Evolutionary conservation across 768 basidiomycete species (phyloP), one percentile per base, ranked within the genome.

Genomic region (Rhodotorula toruloides): DNA sequence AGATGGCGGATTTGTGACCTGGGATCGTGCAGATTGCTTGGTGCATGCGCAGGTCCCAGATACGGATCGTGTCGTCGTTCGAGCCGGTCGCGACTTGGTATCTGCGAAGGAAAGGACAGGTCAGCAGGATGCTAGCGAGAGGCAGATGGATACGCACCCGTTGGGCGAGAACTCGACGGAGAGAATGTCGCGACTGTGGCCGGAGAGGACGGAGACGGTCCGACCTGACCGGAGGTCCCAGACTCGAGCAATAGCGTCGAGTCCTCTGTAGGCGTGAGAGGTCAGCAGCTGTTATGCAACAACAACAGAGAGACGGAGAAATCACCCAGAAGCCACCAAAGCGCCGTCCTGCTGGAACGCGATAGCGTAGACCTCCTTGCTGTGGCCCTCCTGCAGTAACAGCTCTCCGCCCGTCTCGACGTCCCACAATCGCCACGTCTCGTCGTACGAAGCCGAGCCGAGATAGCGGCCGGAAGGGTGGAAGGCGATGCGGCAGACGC

Each of bases 371-470:
- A 98, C 93, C 75, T 96, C 93, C 76, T 92, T 93, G 7, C 91
- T 91, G 76, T 99, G 96, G 0, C 96, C 96, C 77, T 98, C 93
- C 78, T 99, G 96, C 17, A 93, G 78, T 36, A 94, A 79, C 17
- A 99, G 76, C 49, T 74, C 67, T 74, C 96, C 91, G 3, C 85
- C 80, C 0, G 86, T 89, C 57, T 82, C 82, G 21, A 91, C 87
- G 77, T 99, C 94, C 96, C 96, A 99, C 58, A 98, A 78, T 49
- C 96, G 81, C 96, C 96, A 99, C 34, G 94, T 90, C 22, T 90
- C 94, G 77, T 99, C 96, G 73, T 93, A 98, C 69, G 90, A 91
- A 1, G 96, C 93, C 67, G 91, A 93, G 3, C 89, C 93, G 36
- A 96, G 84, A 76, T 93, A 98, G 50, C 87, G 80, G 2, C 96